Evolutionary conservation across 148 eudicot genomes (phyloP), one percentile per base, ranked within the genome.

Genomic region (Chenopodium berlandieri): DNA sequence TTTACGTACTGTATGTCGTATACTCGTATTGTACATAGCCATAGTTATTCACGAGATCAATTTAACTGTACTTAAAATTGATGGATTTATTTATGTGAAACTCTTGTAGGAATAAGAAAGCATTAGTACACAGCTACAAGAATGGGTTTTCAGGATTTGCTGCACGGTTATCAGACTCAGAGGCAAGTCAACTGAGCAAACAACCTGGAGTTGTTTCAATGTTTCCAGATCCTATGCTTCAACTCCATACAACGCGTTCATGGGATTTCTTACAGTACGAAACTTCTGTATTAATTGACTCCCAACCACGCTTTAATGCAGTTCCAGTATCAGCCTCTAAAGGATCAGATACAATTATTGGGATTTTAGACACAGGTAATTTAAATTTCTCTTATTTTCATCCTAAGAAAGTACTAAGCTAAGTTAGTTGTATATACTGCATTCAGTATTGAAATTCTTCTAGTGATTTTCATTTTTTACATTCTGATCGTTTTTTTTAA

Each of bases 131-230:
- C 30, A 90, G 31, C 70, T 94, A 90, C 87, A 87, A 81, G 54
- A 83, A 90, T 60, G 93, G 92, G 17, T 92, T 94, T 82, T 60
- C 86, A 14, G 97, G 98, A 7, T 91, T 92, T 25, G 98, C 97
- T 2, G 93, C 89, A 31, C 84, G 79, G 8, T 54, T 94, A 62
- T 78, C 93, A 16, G 76, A 87, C 27, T 79, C 77, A 58, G 98
- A 94, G 78, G 97, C 93, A n/a, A 3, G 69, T 19, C 75, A 86
- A 16, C 70, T 94, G 48, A 86, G 83, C 1, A 76, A 78, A 22
- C 82, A 82, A 56, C 88, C 89, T 0, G 93, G 93, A 22, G 97
- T 92, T 7, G 92, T 94, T 30, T 92, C 97, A 1, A 94, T 94
- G 47, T 94, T 91, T 69, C 90, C 84, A 9, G 98, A 94, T 73